phyloP scores from a whole-genome alignment of 768 basidiomycete genomes.

The Lactarius quietus region DNA sequence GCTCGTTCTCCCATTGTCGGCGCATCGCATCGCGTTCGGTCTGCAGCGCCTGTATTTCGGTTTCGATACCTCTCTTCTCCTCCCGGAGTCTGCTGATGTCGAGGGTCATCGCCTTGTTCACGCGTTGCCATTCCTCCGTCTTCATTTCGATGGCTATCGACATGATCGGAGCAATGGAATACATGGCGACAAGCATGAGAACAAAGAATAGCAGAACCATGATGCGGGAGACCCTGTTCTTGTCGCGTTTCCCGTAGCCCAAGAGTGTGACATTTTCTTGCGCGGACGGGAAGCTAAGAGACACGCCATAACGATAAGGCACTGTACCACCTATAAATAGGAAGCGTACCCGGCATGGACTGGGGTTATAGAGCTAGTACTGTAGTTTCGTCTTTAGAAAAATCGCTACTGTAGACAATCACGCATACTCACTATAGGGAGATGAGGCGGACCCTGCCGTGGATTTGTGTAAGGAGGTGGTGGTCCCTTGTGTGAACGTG shows the following conservation, averaged over 20 bases:
- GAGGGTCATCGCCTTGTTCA: not conserved
- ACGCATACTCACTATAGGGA: not conserved
- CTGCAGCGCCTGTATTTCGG: slow-evolving; percentile 16
- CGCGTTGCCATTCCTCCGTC: slow-evolving; percentile 7
- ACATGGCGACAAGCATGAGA: slow-evolving; percentile 4
- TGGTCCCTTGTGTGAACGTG: not conserved
- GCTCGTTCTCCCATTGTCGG: slow-evolving; percentile 21
- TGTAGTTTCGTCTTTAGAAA: not conserved
- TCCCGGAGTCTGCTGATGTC: slow-evolving; percentile 3
- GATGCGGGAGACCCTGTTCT: not conserved
- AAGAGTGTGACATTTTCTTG: slow-evolving; percentile 8
- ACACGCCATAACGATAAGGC: not conserved
- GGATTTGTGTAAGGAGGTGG: not conserved
- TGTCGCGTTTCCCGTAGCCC: not conserved
- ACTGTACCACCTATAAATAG: not conserved
- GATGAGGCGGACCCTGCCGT: not conserved
- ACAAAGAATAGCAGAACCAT: not conserved
- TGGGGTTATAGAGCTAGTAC: not conserved
- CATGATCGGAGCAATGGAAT: not conserved
- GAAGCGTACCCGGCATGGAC: not conserved
- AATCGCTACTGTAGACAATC: not conserved
- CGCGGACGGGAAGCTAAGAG: not conserved
- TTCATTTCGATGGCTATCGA: slow-evolving; percentile 1
- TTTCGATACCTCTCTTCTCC: not conserved
- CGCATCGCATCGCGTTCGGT: slow-evolving; percentile 13